Base-by-base conservation (phyloP, 2,329 filamentous ascomycete genomes). In the Pseudocercospora fuligena region DNA sequence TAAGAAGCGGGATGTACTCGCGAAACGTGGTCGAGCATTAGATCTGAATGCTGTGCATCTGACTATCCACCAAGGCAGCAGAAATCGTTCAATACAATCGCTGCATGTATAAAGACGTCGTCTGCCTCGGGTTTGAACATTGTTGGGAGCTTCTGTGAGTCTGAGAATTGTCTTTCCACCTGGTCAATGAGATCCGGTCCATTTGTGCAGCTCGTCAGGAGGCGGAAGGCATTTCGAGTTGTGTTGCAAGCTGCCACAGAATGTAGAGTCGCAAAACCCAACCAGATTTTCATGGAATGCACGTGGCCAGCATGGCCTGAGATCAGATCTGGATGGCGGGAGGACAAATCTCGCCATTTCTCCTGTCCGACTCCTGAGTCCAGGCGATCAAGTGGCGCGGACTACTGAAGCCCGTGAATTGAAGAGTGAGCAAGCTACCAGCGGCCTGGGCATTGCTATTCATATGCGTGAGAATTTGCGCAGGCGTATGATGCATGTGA, bases 291-390 rank as follows among this genome's bases (percentile, higher is more conserved):
- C 36, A 40, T 40, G 23, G 9, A 23, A 25, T 27, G 5, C 51
- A 56, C 27, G 51, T 56, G 51, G 51, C 51, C 51, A 33, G 51
- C 16, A 14, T 29, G 16, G 51, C 25, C 16, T 56, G 11, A 56
- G 5, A 33, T 25, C 27, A n/a, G n/a, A 56, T 33, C 16, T 16
- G 21, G n/a, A 19, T 11, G 27, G 51, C 8, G 27, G 12, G 19
- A 56, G 51, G 51, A 19, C 51, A 21, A 56, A 56, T 31, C 51
- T 56, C 51, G 51, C 51, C 51, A 25, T 54, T 54, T 54, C 51
- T 54, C 25, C 23, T 56, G 25, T 25, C 8, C 27, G 51, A 56
- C 51, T 56, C 51, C 51, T 56, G 51, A 56, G 27, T 27, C 51
- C 27, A 33, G 27, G 25, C 19, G 16, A 27, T 25, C 25, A n/a